Evolutionary conservation across 345 rosid species (phyloP).

Genomic region (Turnera subulata): DNA sequence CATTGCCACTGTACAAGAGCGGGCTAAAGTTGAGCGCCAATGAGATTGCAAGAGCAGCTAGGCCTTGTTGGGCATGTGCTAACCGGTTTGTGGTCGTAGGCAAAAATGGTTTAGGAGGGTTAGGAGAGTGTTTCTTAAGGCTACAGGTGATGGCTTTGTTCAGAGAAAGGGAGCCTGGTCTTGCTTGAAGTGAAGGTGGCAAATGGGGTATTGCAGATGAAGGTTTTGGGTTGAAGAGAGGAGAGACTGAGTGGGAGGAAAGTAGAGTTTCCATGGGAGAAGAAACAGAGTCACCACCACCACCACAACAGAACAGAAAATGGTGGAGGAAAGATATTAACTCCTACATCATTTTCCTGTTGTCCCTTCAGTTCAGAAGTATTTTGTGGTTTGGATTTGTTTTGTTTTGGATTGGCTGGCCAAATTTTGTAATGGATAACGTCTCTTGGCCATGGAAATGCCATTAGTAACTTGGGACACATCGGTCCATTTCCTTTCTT

Average conservation of each 20-base stretch:
- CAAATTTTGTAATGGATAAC: constrained; percentile 44
- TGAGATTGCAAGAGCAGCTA: constrained; percentile 76
- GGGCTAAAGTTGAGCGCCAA: constrained; percentile 80
- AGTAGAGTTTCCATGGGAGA: constrained; percentile 70
- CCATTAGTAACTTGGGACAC: constrained; percentile 19
- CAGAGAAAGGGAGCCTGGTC: constrained; percentile 36
- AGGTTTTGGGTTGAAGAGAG: constrained; percentile 47
- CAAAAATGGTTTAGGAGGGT: constrained; percentile 28
- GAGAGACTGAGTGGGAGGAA: constrained; percentile 54
- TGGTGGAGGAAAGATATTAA: constrained; percentile 16
- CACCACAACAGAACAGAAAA: constrained; percentile 17
- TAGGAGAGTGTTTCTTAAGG: constrained; percentile 36
- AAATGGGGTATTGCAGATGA: constrained; percentile 30
- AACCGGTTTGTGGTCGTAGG: constrained; percentile 41
- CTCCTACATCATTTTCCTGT: constrained; percentile 15
- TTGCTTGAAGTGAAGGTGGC: constrained; percentile 35
- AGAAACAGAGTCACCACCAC: too few relatives aligned
- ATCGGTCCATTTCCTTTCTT: constrained; percentile 14
- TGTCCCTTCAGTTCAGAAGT: constrained; percentile 11
- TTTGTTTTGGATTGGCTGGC: constrained; percentile 42
- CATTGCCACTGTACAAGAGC: constrained; percentile 44
- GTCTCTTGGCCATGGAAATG: constrained; percentile 20
- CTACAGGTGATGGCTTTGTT: constrained; percentile 37
- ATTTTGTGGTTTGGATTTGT: constrained; percentile 43
- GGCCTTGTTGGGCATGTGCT: constrained; percentile 62